These are phyloP conservation scores for Microsporum audouinii DNA, from an alignment of 2,329 filamentous ascomycete species.

Conservation along the genomic window DNA sequence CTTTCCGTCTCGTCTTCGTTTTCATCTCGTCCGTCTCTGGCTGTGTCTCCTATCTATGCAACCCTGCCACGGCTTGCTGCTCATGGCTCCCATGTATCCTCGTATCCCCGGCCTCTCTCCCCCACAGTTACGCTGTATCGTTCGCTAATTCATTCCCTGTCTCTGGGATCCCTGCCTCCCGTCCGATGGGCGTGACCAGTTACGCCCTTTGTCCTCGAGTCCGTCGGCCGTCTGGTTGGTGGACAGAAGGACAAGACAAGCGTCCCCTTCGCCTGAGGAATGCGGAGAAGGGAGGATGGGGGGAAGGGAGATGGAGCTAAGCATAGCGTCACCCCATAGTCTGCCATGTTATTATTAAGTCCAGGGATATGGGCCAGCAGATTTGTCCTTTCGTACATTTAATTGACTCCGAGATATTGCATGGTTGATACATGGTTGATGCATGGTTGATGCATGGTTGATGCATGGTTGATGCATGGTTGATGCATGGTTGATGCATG, in stretches of 20 bases:
- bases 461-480: background rate
- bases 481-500: background rate
- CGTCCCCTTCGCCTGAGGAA: background rate
- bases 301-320: background rate
- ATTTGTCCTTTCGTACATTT: background rate
- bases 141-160: conserved; percentile 1
- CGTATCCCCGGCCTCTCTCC: background rate
- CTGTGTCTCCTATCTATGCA: background rate
- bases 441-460: background rate
- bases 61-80: background rate
- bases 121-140: background rate
- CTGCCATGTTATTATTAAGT: background rate
- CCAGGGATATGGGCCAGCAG: background rate
- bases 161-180: background rate
- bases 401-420: background rate
- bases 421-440: background rate
- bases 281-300: background rate
- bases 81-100: background rate
- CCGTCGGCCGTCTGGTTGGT: background rate
- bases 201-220: background rate
- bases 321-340: background rate
- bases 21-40: background rate
- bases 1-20: background rate
- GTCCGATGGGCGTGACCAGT: background rate
- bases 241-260: background rate